These are phyloP conservation scores for Dentipellis sp. DNA, from an alignment of 768 basidiomycete genomes.

Conservation along the genomic window DNA sequence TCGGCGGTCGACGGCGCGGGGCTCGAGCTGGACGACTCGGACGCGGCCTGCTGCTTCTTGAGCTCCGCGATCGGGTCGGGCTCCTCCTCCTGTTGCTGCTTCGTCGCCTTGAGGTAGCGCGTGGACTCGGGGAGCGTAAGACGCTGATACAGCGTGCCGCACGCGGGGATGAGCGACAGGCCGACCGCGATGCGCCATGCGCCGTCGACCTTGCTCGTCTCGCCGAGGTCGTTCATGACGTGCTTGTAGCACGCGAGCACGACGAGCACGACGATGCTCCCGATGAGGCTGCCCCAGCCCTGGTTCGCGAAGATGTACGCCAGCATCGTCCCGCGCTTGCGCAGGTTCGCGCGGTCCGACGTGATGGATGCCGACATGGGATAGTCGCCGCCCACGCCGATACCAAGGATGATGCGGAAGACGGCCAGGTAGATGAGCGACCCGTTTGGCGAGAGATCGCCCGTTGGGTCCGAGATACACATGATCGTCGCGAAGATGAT, in stretches of 20 bases:
- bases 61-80: background rate
- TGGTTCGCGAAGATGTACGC: slow-evolving; percentile 71
- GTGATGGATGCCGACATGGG: slow-evolving; percentile 68
- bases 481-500: slow-evolving; percentile 74
- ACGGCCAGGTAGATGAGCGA: slow-evolving; percentile 54
- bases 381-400: slow-evolving; percentile 77
- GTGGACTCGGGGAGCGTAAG: slow-evolving; percentile 64
- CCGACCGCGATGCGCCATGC: slow-evolving; percentile 72
- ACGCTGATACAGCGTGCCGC: slow-evolving; percentile 67
- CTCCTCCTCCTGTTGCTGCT: background rate
- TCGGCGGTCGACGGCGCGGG: background rate
- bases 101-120: slow-evolving; percentile 39
- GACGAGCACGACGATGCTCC: slow-evolving; percentile 52
- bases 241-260: slow-evolving; percentile 55
- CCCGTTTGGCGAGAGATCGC: slow-evolving; percentile 35
- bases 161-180: slow-evolving; percentile 67
- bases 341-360: slow-evolving; percentile 54
- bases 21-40: too few species aligned
- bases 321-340: slow-evolving; percentile 66
- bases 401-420: slow-evolving; percentile 65
- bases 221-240: slow-evolving; percentile 48
- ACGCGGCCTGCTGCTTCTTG: background rate
- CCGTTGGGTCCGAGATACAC: slow-evolving; percentile 57
- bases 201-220: slow-evolving; percentile 62
- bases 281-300: slow-evolving; percentile 68